Conservation (phyloP, 2,329 filamentous ascomycete genomes). For the Clarireedia sp. region DNA sequence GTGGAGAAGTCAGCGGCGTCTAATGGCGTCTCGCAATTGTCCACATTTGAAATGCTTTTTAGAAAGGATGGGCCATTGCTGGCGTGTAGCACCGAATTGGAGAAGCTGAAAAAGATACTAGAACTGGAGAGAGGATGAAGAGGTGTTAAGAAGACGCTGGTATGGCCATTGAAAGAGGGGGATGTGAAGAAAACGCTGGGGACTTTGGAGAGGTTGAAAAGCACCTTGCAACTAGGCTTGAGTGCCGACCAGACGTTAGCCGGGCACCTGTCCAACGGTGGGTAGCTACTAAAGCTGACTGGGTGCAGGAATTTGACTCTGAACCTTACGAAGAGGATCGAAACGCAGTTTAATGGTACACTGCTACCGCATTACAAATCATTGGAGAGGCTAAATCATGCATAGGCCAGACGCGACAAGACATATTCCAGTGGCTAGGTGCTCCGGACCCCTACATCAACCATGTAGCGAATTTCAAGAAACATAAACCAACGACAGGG, state of each 20-base stretch:
- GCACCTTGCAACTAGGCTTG: conserved; percentile 16
- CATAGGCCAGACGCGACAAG: conserved; percentile 10
- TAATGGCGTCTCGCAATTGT: conserved; percentile 3
- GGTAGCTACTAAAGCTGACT: background rate
- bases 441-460: conserved; percentile 20
- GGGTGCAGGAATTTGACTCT: conserved; percentile 7
- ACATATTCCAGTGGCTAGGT: conserved; percentile 20
- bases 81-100: conserved; percentile 14
- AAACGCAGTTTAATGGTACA: conserved; percentile 12
- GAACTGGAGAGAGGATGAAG: conserved; percentile 16
- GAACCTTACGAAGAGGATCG: conserved; percentile 13
- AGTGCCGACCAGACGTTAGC: conserved; percentile 18
- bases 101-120: conserved; percentile 12
- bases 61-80: conserved; percentile 14
- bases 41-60: conserved; percentile 12
- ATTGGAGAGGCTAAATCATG: background rate
- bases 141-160: conserved; percentile 10
- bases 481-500: conserved; percentile 21
- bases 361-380: background rate
- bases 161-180: conserved; percentile 18
- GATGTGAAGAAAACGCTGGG: conserved; percentile 14
- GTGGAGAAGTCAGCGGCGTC: conserved; percentile 11
- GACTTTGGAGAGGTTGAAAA: conserved; percentile 17
- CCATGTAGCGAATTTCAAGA: conserved; percentile 17
- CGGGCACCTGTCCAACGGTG: too few species aligned